phyloP scores from a whole-genome alignment of 2,329 filamentous ascomycete species.

The Penicillium sp. region DNA sequence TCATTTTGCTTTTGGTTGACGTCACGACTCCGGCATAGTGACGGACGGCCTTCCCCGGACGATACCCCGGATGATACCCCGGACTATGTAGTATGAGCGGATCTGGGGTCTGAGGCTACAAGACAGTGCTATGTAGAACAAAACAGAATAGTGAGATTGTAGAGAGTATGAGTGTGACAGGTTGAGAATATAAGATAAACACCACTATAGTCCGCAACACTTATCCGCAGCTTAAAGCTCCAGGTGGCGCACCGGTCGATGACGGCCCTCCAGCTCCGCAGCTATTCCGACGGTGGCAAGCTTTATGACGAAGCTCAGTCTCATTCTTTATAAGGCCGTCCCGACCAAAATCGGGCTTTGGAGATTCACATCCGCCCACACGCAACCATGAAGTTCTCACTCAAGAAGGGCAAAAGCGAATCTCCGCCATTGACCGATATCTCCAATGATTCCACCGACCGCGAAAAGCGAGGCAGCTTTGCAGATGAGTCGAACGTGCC shows the following conservation, averaged over 20 bases:
- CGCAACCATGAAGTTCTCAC: conserved; percentile 15
- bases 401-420: conserved; percentile 2
- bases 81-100: not conserved
- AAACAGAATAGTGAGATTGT: not conserved
- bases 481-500: conserved; percentile 34
- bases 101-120: too few species aligned
- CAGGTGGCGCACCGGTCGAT: conserved; percentile 4
- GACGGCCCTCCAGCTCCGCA: conserved; percentile 5
- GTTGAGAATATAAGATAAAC: not conserved
- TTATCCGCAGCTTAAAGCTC: not conserved
- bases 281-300: conserved; percentile 12
- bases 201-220: not conserved
- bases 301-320: conserved; percentile 7
- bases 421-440: conserved; percentile 17
- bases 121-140: not conserved
- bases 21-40: conserved; percentile 17
- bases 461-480: conserved; percentile 19
- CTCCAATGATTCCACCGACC: conserved; percentile 6
- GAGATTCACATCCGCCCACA: not conserved
- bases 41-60: not conserved
- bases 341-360: too few species aligned
- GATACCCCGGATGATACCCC: not conserved
- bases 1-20: conserved; percentile 12
- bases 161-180: too few species aligned
- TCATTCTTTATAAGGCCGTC: not conserved